Conservation (phyloP, 2,329 filamentous ascomycete species). For the Thelonectria discophora region DNA sequence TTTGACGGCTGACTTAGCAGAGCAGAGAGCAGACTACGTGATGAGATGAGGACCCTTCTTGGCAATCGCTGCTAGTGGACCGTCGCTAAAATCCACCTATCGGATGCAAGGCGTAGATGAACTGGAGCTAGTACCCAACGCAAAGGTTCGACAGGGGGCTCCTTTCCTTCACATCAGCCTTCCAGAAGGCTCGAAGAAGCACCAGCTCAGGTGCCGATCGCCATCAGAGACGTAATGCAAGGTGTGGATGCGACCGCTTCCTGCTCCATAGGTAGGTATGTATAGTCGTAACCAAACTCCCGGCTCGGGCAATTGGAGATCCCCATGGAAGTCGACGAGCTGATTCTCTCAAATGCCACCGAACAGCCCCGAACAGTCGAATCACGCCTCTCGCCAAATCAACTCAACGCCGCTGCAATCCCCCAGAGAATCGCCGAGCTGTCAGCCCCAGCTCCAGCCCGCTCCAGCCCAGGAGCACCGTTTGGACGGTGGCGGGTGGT, state of each 20-base stretch:
- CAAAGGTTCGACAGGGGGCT: constrained; percentile 24
- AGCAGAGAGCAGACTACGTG: constrained; percentile 29
- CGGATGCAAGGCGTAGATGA: constrained; percentile 28
- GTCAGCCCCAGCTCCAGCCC: constrained; percentile 33
- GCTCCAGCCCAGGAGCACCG: constrained; percentile 17
- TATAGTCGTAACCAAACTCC: not conserved
- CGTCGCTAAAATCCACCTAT: constrained; percentile 39
- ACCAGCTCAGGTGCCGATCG: constrained; percentile 31
- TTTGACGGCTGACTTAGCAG: constrained; percentile 33
- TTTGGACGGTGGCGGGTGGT: constrained; percentile 29
- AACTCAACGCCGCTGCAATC: constrained; percentile 30
- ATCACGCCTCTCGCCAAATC: not conserved
- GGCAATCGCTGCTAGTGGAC: constrained; percentile 34
- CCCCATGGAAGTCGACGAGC: not conserved
- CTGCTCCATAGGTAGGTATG: no score
- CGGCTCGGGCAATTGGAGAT: not conserved
- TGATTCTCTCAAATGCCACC: not conserved
- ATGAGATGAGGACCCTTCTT: constrained; percentile 41
- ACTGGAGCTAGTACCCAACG: constrained; percentile 24
- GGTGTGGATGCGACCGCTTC: constrained; percentile 2
- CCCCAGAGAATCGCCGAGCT: constrained; percentile 33
- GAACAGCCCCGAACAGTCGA: no score
- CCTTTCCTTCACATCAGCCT: constrained; percentile 29
- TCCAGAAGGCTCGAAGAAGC: constrained; percentile 42
- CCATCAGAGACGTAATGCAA: constrained; percentile 12